Conservation (phyloP, 345 rosid species). For the Aquilaria malaccensis region DNA sequence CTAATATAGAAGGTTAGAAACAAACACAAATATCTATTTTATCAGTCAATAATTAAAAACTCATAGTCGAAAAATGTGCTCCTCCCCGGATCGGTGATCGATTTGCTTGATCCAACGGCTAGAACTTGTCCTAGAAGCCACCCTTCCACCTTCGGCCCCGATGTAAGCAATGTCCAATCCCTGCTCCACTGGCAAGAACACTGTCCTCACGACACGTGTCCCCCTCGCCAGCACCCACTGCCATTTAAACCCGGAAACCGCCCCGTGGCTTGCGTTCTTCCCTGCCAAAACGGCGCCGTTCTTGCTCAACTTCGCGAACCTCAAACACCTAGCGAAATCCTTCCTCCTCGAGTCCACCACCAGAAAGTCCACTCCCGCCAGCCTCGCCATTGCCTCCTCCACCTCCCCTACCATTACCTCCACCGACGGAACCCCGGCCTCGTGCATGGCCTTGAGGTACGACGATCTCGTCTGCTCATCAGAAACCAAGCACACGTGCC, state of each 20-base stretch:
- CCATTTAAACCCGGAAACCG: conserved; percentile 32
- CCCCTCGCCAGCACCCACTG: conserved; percentile 37
- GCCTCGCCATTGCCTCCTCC: conserved; percentile 42
- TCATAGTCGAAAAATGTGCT: conserved; percentile 48
- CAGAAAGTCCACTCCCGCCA: conserved; percentile 62
- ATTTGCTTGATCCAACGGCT: conserved; percentile 78
- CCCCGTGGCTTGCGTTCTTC: conserved; percentile 52
- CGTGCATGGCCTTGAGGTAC: conserved; percentile 36
- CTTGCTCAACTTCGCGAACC: conserved; percentile 43
- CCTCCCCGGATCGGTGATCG: conserved; percentile 71
- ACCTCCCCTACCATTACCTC: conserved; percentile 48
- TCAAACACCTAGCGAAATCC: conserved; percentile 53
- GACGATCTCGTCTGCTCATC: conserved; percentile 61
- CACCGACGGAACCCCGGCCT: conserved; percentile 20
- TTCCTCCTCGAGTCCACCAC: conserved; percentile 58
- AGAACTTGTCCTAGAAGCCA: conserved; percentile 14
- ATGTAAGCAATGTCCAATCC: conserved; percentile 77
- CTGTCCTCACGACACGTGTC: conserved; percentile 59
- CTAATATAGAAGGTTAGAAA: background rate
- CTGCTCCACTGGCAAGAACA: conserved; percentile 60
- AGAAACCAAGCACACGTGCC: conserved; percentile 76
- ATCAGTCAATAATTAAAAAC: background rate
- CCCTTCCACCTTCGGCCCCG: conserved; percentile 29
- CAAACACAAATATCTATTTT: background rate
- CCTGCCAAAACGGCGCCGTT: conserved; percentile 77